A percentile compares a stretch with the other conserved stretches of the same genome.
Conservation (phyloP, 192 early-diverging fungal genomes). For the Pilaira anomala region DNA sequence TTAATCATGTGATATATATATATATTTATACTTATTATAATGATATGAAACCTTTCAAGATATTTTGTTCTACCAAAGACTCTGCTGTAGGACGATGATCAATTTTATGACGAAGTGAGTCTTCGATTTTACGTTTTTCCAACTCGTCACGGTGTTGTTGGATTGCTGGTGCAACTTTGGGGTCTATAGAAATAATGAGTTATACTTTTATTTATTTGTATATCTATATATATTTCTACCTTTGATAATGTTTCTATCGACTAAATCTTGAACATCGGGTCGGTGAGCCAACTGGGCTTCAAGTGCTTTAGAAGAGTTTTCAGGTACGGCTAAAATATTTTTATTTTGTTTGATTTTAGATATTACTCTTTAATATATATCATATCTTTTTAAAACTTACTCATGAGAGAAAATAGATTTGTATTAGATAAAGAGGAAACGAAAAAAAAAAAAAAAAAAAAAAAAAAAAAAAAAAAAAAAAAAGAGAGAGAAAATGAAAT, state of each 20-base stretch:
- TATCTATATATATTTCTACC: slow-evolving; percentile 23
- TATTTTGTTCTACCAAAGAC: slow-evolving; percentile 54
- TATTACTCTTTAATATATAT: not conserved
- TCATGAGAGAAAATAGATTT: not conserved
- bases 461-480: not conserved
- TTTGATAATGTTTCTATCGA: slow-evolving; percentile 57
- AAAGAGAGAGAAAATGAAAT: not conserved
- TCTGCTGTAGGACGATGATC: slow-evolving; percentile 48
- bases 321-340: not conserved
- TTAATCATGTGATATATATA: not conserved
- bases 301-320: slow-evolving; percentile 34
- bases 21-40: too few relatives aligned
- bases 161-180: slow-evolving; percentile 49
- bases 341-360: not conserved
- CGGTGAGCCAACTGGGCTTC: slow-evolving; percentile 53
- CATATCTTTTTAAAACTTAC: too few relatives aligned
- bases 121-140: slow-evolving; percentile 45
- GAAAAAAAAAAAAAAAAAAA: not conserved
- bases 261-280: slow-evolving; percentile 54
- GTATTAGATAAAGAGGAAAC: too few relatives aligned
- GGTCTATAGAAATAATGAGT: slow-evolving; percentile 25
- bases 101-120: slow-evolving; percentile 57
- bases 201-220: not conserved
- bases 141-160: slow-evolving; percentile 48
- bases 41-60: slow-evolving; percentile 51